Base-by-base conservation (phyloP, 495 filamentous ascomycete genomes). In the Aspergillus asperescens region DNA sequence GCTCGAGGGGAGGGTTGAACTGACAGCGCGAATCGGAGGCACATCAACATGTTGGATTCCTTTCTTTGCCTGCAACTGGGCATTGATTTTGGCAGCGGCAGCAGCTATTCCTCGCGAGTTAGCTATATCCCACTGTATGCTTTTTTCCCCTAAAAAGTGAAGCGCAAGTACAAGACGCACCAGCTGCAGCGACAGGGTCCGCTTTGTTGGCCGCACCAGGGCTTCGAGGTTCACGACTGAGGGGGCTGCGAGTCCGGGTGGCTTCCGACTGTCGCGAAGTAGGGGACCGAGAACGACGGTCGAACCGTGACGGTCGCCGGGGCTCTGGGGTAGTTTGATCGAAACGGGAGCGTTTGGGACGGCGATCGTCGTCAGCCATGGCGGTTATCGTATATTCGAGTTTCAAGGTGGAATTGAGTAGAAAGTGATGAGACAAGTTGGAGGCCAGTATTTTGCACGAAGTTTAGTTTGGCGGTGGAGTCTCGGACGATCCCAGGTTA, bases 11-110 rank as follows among this genome's bases (percentile, higher is more conserved):
- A 49, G 13, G 27, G 9, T 13, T 4, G 10, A 35, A 63, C 69
- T 63, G 64, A 84, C 83, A 40, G 86, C 79, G 52, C 77, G 81
- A 54, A 95, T 90, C 1, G 91, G 90, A 19, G 91, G 93, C 10
- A 94, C 90, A 62, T 98, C 92, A 35, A 95, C 87, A 73, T 91
- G 89, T 66, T 96, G 92, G 48, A 92, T 86, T 51, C 87, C 90
- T 69, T 94, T 94, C 69, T 90, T 93, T 9, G 89, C 89, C 64
- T 93, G 87, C 54, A 97, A 83, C 62, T 87, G 83, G 32, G 90
- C 93, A 71, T 95, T 95, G 69, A 97, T 97, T 65, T 81, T 87
- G 48, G 91, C 92, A 27, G 93, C 93, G 1, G 91, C 91, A 42
- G 89, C 90, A 66, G 90, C 90, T 93, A 62, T 64, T 37, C 8